Conservation (phyloP, 441 rosid species). For the Raphanus hybrid region DNA sequence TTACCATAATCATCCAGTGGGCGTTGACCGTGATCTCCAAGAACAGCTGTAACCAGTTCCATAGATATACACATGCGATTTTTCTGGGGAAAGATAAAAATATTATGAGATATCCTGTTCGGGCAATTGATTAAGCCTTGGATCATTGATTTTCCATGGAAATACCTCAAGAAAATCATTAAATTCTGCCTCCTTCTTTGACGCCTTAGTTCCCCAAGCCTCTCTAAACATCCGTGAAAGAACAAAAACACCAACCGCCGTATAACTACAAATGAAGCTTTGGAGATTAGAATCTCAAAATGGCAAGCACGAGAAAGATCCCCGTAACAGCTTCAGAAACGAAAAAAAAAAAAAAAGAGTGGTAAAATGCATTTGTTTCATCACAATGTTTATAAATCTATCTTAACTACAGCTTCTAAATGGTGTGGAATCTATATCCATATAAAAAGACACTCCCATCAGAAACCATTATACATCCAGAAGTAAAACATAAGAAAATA, state of each 20-base stretch:
- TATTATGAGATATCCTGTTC: conserved; percentile 26
- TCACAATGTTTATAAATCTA: neutral
- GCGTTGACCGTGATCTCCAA: conserved; percentile 99
- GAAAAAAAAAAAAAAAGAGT: conserved; percentile 1
- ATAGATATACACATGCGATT: conserved; percentile 88
- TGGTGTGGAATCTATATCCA: conserved; percentile 20
- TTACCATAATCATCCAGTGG: conserved; percentile 88
- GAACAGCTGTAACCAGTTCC: conserved; percentile 98
- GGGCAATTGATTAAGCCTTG: conserved; percentile 14
- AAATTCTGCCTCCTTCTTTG: conserved; percentile 70
- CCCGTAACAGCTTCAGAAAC: neutral
- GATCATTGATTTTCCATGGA: conserved; percentile 15
- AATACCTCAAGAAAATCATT: conserved; percentile 89
- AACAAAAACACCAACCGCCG: conserved; percentile 98
- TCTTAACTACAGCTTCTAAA: neutral
- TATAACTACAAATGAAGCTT: conserved; percentile 59
- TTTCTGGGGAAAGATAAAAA: conserved; percentile 50
- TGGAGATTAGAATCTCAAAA: conserved; percentile 25
- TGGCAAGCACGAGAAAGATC: conserved; percentile 14
- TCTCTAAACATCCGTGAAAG: conserved; percentile 86
- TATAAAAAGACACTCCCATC: conserved; percentile 1
- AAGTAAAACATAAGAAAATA: neutral
- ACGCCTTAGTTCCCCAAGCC: conserved; percentile 88
- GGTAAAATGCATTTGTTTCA: conserved; percentile 20
- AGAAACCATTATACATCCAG: conserved; percentile 5